Percentiles rank a stretch among this genome's conserved stretches.
Evolutionary conservation across 2,329 filamentous ascomycete genomes (phyloP).

Genomic region (Curvularia sp.): DNA sequence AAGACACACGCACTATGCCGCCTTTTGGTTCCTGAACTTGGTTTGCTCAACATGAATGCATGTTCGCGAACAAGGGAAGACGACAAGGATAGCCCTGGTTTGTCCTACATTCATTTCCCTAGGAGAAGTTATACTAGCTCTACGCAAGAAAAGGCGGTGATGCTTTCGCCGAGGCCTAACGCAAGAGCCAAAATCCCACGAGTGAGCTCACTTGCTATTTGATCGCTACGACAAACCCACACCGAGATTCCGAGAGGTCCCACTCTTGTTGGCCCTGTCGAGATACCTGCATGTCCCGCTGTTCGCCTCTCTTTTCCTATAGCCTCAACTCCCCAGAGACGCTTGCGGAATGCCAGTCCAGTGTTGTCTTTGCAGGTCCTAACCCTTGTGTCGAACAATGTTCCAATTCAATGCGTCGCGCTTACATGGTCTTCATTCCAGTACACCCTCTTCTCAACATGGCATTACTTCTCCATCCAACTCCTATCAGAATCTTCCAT

Average conservation of each 20-base stretch:
- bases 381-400: neutral
- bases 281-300: conserved; percentile 24
- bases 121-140: conserved; percentile 24
- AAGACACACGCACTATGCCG: conserved; percentile 11
- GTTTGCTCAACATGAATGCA: conserved; percentile 7
- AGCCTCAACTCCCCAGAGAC: neutral
- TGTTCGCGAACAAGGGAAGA: neutral
- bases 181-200: conserved; percentile 29
- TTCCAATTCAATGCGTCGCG: neutral
- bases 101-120: conserved; percentile 19
- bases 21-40: conserved; percentile 23
- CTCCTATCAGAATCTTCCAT: too few species aligned
- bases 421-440: too few species aligned
- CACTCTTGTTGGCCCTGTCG: conserved; percentile 21
- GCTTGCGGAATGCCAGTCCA: neutral
- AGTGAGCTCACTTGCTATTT: conserved; percentile 20
- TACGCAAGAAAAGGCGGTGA: conserved; percentile 19
- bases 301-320: conserved; percentile 12
- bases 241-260: conserved; percentile 25
- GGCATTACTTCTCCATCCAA: neutral
- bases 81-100: conserved; percentile 15
- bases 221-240: conserved; percentile 18
- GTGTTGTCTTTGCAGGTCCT: neutral
- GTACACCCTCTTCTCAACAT: neutral
- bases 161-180: conserved; percentile 44